Percentiles rank a stretch among this genome's conserved stretches.
Conservation (phyloP, 2,329 filamentous ascomycete species). For the Pestalotiopsis sp. region DNA sequence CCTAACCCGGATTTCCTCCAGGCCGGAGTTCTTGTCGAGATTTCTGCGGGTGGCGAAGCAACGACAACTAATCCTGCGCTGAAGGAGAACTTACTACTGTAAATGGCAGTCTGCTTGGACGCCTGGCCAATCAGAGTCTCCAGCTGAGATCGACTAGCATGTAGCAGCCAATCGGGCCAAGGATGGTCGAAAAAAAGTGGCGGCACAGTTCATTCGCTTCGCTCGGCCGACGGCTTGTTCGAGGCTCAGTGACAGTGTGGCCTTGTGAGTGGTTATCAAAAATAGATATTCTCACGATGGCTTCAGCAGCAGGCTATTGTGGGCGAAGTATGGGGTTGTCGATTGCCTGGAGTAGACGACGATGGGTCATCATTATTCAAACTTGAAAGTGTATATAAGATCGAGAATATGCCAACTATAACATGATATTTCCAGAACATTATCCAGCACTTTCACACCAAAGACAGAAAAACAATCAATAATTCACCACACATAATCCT, state of each 20-base stretch:
- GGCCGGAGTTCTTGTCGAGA: not conserved
- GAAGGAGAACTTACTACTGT: not conserved
- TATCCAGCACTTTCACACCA: not conserved
- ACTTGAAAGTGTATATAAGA: not conserved
- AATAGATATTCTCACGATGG: conserved; percentile 1
- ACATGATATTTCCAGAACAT: not conserved
- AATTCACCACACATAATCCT: not conserved
- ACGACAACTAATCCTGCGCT: not conserved
- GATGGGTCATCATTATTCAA: not conserved
- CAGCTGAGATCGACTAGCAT: not conserved
- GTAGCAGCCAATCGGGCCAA: not conserved
- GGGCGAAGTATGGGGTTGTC: not conserved
- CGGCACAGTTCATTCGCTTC: not conserved
- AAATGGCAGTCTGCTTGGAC: not conserved
- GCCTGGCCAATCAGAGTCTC: not conserved
- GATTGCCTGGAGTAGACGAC: not conserved
- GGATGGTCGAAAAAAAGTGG: not conserved
- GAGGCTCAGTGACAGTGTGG: not conserved
- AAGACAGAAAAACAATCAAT: not conserved
- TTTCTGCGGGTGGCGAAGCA: not conserved
- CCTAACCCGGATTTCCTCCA: not conserved
- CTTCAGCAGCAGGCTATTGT: not conserved
- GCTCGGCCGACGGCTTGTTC: not conserved
- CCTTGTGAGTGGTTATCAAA: not conserved
- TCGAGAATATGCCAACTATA: not conserved